These are phyloP conservation scores for Xylaria longipes DNA, from an alignment of 495 filamentous ascomycete genomes.

Conservation along the genomic window DNA sequence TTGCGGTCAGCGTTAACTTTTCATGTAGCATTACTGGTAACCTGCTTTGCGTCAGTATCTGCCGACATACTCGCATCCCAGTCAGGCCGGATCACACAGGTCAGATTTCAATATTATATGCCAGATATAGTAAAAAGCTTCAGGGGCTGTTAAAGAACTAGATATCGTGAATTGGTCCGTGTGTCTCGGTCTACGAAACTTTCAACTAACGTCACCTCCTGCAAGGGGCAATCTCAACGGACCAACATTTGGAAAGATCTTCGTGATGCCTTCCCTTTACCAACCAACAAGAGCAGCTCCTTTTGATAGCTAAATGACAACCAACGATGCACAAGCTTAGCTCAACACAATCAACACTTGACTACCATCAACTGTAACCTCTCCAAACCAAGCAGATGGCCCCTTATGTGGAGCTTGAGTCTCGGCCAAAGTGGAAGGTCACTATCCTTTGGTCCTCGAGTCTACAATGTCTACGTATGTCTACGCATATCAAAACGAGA, in stretches of 20 bases:
- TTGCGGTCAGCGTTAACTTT: background rate
- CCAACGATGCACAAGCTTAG: background rate
- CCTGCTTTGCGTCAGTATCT: conserved; percentile 4
- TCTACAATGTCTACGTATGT: background rate
- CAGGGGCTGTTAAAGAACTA: background rate
- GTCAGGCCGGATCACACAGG: background rate
- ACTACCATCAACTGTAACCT: background rate
- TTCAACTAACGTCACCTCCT: background rate
- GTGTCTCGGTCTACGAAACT: background rate
- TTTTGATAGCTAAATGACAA: background rate
- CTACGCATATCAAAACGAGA: background rate
- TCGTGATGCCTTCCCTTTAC: background rate
- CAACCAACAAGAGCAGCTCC: background rate
- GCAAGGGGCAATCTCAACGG: background rate
- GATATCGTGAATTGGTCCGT: background rate
- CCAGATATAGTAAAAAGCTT: background rate
- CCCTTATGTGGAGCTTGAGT: conserved; percentile 6
- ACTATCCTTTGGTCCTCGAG: background rate
- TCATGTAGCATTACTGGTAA: background rate
- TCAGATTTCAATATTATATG: conserved; percentile 13
- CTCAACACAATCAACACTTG: background rate
- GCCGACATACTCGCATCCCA: conserved; percentile 1
- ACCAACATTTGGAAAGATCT: background rate
- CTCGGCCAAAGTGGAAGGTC: conserved; percentile 19
- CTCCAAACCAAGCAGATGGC: background rate